These are phyloP conservation scores for Amanita fuliginea DNA, from an alignment of 768 basidiomycete species.

Conservation along the genomic window DNA sequence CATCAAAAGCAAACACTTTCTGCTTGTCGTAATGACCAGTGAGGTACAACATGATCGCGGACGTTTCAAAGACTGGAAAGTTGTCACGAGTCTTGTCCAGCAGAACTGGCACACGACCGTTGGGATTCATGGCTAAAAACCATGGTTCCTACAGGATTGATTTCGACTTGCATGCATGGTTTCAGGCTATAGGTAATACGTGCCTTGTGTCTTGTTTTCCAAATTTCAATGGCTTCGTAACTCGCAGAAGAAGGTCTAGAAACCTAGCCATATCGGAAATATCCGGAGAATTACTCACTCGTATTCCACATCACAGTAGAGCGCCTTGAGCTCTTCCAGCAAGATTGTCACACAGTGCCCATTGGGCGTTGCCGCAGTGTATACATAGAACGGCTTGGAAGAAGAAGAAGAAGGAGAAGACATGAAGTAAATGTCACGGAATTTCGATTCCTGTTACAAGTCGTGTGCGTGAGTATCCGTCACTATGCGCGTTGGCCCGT, in stretches of 20 bases:
- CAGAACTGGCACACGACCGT: conserved; percentile 60
- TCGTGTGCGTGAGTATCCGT: no score
- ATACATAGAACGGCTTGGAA: conserved; percentile 21
- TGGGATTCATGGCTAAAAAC: conserved; percentile 69
- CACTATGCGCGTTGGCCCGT: no score
- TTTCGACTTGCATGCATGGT: conserved; percentile 18
- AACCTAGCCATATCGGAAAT: not conserved
- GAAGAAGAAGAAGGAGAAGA: conserved; percentile 5
- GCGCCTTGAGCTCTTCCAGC: conserved; percentile 31
- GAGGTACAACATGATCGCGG: conserved; percentile 76
- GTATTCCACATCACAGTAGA: not conserved
- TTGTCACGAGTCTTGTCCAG: conserved; percentile 49
- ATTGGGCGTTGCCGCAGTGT: conserved; percentile 37
- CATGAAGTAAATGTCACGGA: not conserved
- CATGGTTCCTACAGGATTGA: conserved; percentile 37
- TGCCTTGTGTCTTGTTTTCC: not conserved
- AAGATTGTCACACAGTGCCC: conserved; percentile 34
- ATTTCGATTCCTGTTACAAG: no score
- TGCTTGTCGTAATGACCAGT: conserved; percentile 72
- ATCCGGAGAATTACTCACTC: conserved; percentile 7
- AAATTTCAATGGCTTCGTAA: not conserved
- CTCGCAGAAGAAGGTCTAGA: no score
- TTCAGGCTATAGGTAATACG: not conserved
- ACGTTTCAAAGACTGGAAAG: conserved; percentile 65
- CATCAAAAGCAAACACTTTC: conserved; percentile 57